A percentile compares a stretch with the other conserved stretches of the same genome.
These are phyloP conservation scores for Colletotrichum camelliae DNA, from an alignment of 2,329 filamentous ascomycete species.

Conservation along the genomic window DNA sequence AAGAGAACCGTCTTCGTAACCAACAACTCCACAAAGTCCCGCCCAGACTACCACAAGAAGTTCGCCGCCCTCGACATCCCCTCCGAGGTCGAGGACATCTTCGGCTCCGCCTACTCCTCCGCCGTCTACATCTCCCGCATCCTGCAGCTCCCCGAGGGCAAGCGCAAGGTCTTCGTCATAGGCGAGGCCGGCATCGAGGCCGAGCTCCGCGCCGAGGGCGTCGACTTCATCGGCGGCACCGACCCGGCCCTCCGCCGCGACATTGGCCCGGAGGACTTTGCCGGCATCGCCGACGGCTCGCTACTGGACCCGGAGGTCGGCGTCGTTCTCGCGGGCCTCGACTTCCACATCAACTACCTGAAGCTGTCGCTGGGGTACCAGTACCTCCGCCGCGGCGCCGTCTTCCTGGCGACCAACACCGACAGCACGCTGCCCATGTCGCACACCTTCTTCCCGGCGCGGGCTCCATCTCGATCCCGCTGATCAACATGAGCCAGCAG, in stretches of 20 bases:
- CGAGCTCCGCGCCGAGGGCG: slow-evolving; percentile 80
- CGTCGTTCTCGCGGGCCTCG: slow-evolving; percentile 86
- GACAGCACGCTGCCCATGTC: slow-evolving; percentile 88
- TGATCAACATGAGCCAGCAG: slow-evolving; percentile 73
- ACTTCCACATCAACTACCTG: slow-evolving; percentile 95
- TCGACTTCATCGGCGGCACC: slow-evolving; percentile 85
- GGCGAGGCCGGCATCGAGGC: slow-evolving; percentile 92
- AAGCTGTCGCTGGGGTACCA: slow-evolving; percentile 87
- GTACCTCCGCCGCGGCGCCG: slow-evolving; percentile 81
- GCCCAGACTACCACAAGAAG: slow-evolving; percentile 91
- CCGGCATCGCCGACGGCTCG: slow-evolving; percentile 75
- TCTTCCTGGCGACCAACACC: slow-evolving; percentile 91
- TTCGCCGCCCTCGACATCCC: slow-evolving; percentile 82
- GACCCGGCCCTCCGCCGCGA: slow-evolving; percentile 80
- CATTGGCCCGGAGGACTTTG: slow-evolving; percentile 81
- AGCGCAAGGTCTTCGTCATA: slow-evolving; percentile 93
- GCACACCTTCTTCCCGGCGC: slow-evolving; percentile 87
- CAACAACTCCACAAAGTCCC: slow-evolving; percentile 98
- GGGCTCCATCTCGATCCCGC: slow-evolving; percentile 78
- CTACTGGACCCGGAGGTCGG: slow-evolving; percentile 87
- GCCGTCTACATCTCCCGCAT: slow-evolving; percentile 96
- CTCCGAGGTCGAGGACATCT: slow-evolving; percentile 85
- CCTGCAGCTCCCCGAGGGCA: slow-evolving; percentile 76
- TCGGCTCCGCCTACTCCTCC: slow-evolving; percentile 93
- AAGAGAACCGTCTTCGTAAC: slow-evolving; percentile 96